phyloP scores from a whole-genome alignment of 257 asterid species.

The Lithospermum erythrorhizon region DNA sequence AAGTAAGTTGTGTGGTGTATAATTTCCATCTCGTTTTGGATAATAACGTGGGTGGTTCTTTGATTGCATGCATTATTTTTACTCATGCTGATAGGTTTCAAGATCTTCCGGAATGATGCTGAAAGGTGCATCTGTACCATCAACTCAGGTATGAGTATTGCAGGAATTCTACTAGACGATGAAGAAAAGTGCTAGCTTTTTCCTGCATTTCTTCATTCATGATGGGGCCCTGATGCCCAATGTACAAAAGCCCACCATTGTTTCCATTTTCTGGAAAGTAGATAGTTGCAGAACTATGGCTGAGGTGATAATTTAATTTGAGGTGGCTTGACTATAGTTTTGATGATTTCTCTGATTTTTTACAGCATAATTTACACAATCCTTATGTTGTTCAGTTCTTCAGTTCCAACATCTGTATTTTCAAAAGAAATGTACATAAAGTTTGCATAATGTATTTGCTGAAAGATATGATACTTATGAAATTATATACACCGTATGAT shows the following conservation, averaged over 20 bases:
- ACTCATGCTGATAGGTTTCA: conserved; percentile 12
- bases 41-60: conserved; percentile 14
- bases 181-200: neutral
- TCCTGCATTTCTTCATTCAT: neutral
- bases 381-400: neutral
- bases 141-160: conserved; percentile 9
- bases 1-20: conserved; percentile 21
- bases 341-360: neutral
- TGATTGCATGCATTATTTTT: conserved; percentile 10
- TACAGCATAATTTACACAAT: conserved; percentile 4
- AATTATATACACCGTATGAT: too few species aligned
- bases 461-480: too few species aligned
- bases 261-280: neutral
- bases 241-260: neutral
- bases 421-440: too few species aligned
- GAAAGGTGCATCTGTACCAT: conserved; percentile 3
- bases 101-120: conserved; percentile 13
- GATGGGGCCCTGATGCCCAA: neutral
- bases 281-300: conserved; percentile 4
- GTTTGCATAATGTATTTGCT: too few species aligned
- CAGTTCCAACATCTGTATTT: neutral
- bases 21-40: conserved; percentile 11
- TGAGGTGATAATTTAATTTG: conserved; percentile 5
- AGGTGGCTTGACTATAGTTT: conserved; percentile 1
- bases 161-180: conserved; percentile 6